Evolutionary conservation across 768 basidiomycete genomes (phyloP), one percentile per base, ranked within the genome.

Genomic region (Lactarius hatsudake): DNA sequence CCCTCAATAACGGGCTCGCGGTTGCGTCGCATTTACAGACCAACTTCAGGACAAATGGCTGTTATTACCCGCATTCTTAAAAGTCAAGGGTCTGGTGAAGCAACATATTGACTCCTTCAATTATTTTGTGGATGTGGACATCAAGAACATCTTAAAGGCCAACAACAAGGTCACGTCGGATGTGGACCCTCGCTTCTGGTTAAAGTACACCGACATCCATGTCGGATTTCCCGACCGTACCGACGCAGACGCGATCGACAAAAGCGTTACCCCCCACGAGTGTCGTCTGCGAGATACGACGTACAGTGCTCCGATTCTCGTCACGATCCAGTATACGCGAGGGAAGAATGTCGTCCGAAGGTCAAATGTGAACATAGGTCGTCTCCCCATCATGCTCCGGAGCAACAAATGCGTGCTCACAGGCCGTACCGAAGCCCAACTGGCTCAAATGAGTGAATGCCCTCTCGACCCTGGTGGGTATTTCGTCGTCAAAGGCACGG

Each of bases 71-170:
- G 96, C 96, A 12, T 99, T 98, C 74, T 82, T 99, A 61, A 91
- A 96, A 78, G 93, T 97, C 68, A 99, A 99, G 74, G 97, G 97
- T 66, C 88, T 99, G 17, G 97, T 99, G 68, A 98, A 98, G 80
- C 97, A 98, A 75, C 97, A 99, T 75, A 92, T 98, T 72, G 97
- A 98, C 77, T 97, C 94, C 9, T 98, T 94, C 87, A 98, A 98
- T 80, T 96, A 96, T 78, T 98, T 99, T 74, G 94, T 98, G 74
- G 93, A 98, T 72, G 89, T 91, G 53, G 97, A 98, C 75, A 91
- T 99, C 75, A 96, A 95, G 77, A 96, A 95, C 72, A 97, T 99
- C 73, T 88, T 98, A 66, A 91, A 87, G 71, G 94, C 94, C 7
- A 96, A 96, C 75, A 89, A 87, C 79, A 93, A 94, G 75, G 89